These are phyloP conservation scores for Lodderomyces parapsilosis DNA, from an alignment of 1,139 yeast genomes.

Conservation along the genomic window DNA sequence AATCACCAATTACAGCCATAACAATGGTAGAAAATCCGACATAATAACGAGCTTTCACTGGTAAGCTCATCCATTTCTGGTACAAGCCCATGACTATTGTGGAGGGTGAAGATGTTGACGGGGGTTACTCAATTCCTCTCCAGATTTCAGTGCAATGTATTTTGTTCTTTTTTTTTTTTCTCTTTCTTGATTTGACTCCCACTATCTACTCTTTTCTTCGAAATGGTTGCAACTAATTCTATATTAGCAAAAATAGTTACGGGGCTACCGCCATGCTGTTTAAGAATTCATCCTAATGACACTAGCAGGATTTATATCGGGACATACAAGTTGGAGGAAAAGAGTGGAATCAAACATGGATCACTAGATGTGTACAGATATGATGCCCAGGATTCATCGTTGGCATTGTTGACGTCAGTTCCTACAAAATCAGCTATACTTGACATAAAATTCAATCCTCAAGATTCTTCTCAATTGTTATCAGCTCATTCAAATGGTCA, in stretches of 20 bases:
- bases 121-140: no score
- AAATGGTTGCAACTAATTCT: slow-evolving; percentile 12
- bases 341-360: slow-evolving; percentile 63
- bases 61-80: slow-evolving; percentile 50
- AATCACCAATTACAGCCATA: slow-evolving; percentile 53
- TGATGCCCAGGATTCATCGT: slow-evolving; percentile 11
- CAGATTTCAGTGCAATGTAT: no score
- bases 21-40: slow-evolving; percentile 54
- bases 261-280: slow-evolving; percentile 78
- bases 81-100: slow-evolving; percentile 31
- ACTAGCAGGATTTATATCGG: slow-evolving; percentile 59
- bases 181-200: no score
- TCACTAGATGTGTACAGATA: slow-evolving; percentile 61
- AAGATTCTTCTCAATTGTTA: slow-evolving; percentile 45
- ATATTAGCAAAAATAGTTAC: slow-evolving; percentile 36
- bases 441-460: slow-evolving; percentile 68
- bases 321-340: slow-evolving; percentile 66
- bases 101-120: no score
- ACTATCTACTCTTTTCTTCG: slow-evolving; percentile 3
- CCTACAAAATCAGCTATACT: slow-evolving; percentile 59
- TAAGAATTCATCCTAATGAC: slow-evolving; percentile 57
- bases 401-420: slow-evolving; percentile 10
- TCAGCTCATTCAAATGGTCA: slow-evolving; percentile 84
- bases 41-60: slow-evolving; percentile 50
- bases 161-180: neutral